These are phyloP conservation scores for Penicillium robsamsonii DNA, from an alignment of 495 filamentous ascomycete genomes.

Conservation along the genomic window DNA sequence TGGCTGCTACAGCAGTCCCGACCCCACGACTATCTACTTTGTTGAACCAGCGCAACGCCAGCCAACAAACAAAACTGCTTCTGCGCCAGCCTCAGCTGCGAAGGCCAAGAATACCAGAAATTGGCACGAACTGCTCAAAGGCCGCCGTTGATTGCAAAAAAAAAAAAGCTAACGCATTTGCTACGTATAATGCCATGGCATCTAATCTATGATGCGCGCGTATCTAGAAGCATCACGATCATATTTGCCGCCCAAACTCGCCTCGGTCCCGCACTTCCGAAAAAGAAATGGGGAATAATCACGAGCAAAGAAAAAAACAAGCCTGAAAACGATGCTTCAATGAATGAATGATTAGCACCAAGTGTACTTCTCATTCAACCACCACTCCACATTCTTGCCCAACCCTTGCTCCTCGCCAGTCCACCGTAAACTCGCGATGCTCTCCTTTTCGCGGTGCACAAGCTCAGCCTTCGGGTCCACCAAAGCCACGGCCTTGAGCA, in stretches of 20 bases:
- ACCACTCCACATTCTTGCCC: slow-evolving; percentile 69
- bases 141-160: slow-evolving; percentile 30
- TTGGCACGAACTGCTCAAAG: slow-evolving; percentile 86
- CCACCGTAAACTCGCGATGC: slow-evolving; percentile 65
- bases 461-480: slow-evolving; percentile 49
- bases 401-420: slow-evolving; percentile 50
- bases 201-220: slow-evolving; percentile 18
- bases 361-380: slow-evolving; percentile 87
- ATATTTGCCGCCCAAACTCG: slow-evolving; percentile 20
- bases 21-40: slow-evolving; percentile 42
- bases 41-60: slow-evolving; percentile 36
- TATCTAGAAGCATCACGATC: slow-evolving; percentile 25
- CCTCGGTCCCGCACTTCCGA: neutral
- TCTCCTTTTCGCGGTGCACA: slow-evolving; percentile 59
- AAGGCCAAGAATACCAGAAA: slow-evolving; percentile 62
- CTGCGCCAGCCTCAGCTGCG: slow-evolving; percentile 34
- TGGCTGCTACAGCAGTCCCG: slow-evolving; percentile 37
- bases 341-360: slow-evolving; percentile 66
- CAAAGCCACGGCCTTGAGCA: slow-evolving; percentile 57
- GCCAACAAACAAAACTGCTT: slow-evolving; percentile 30
- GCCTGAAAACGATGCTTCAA: slow-evolving; percentile 7
- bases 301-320: slow-evolving; percentile 6
- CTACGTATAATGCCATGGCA: slow-evolving; percentile 19
- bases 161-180: slow-evolving; percentile 15
- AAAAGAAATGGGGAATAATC: slow-evolving; percentile 7